Evolutionary conservation across 805 yeast genomes (phyloP), one percentile per base, ranked within the genome.

Genomic region (Pichia scutulata): DNA sequence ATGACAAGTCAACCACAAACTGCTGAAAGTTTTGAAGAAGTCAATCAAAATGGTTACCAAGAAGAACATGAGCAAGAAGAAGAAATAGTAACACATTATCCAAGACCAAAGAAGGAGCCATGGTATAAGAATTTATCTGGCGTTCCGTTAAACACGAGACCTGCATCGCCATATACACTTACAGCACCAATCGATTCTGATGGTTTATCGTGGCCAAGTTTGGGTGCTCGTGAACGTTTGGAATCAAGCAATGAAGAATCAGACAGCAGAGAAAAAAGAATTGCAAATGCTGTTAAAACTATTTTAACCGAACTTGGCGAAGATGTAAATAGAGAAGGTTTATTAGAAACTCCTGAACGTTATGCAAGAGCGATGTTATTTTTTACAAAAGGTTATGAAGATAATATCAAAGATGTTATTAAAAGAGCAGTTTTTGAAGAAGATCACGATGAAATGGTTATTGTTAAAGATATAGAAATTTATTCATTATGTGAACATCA

Each of bases 401-500:
- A 90, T 58, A 90, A 89, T 65, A 85, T 93, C 53, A 77, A 87
- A 55, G 96, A 88, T 63, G 96, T 89, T 25, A 86, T 93, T 62
- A 92, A 93, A 60, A 77, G 90, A 53, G 99, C 99, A 0, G 95
- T 93, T 7, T 93, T 93, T 60, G 97, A 93, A 66, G 98, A 93
- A 66, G 96, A 93, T 65, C 99, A 93, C 65, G 98, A 93, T 66
- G 99, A 93, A 65, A 93, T 93, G 98, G 98, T 93, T 44, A 90
- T 93, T 56, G 99, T 93, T 24, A 78, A 92, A 63, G 97, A 93
- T 67, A 93, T 93, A 51, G 96, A 89, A 59, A 80, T 93, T 48
- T 86, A 83, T 66, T 88, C 97, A 3, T 73, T 93, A 48, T 93
- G 99, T 69, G 99, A 93, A 70, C 99, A 93, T 67, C 99, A 93